Percentiles rank a stretch among this genome's conserved stretches.
These are phyloP conservation scores for Colletotrichum tabaci DNA, from an alignment of 2,329 filamentous ascomycete genomes.

Conservation along the genomic window DNA sequence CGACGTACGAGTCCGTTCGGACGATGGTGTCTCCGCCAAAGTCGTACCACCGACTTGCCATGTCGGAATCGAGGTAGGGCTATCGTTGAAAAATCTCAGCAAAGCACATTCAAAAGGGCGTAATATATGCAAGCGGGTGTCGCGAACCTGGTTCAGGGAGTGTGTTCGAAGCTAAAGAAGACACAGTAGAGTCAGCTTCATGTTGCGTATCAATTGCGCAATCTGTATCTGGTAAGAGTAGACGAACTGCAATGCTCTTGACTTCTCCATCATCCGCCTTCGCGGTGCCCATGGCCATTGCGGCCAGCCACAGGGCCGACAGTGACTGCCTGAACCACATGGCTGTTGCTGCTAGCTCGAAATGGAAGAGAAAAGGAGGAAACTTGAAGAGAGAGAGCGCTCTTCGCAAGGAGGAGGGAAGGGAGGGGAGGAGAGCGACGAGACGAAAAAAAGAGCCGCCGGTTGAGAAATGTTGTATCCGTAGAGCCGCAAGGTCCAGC, in stretches of 20 bases:
- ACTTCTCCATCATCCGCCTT: constrained; percentile 62
- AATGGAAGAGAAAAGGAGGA: constrained; percentile 15
- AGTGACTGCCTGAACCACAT: constrained; percentile 65
- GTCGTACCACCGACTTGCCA: constrained; percentile 99
- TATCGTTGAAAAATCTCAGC: constrained; percentile 55
- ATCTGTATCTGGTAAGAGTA: neutral
- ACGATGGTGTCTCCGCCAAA: constrained; percentile 97
- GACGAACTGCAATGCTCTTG: constrained; percentile 67
- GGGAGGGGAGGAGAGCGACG: constrained; percentile 6
- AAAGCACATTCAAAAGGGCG: constrained; percentile 27
- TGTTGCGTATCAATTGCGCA: constrained; percentile 6
- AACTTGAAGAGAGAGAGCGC: constrained; percentile 19
- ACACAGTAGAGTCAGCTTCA: constrained; percentile 41
- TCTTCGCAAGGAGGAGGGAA: neutral
- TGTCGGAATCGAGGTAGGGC: constrained; percentile 98
- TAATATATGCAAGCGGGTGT: constrained; percentile 14
- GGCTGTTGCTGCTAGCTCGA: constrained; percentile 46
- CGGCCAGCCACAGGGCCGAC: constrained; percentile 64
- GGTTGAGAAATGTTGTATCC: constrained; percentile 16
- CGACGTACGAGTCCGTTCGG: constrained; percentile 75
- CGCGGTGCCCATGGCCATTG: constrained; percentile 64
- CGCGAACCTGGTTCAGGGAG: constrained; percentile 78
- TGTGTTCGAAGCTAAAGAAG: constrained; percentile 83
- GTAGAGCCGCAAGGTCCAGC: constrained; percentile 41
- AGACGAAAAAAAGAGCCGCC: constrained; percentile 9